Base-by-base conservation (phyloP, 148 eudicot genomes). In the Silene latifolia region DNA sequence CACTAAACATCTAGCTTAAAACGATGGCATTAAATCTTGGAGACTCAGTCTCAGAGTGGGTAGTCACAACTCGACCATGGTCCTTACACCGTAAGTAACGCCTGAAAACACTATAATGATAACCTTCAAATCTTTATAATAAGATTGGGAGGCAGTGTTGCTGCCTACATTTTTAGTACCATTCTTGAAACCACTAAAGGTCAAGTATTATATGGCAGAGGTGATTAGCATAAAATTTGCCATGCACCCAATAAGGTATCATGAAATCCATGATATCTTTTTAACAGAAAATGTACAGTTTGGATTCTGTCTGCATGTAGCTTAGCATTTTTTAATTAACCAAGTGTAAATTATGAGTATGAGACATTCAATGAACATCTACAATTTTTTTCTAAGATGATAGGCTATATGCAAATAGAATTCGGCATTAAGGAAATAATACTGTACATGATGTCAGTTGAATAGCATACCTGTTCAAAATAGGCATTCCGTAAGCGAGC, bases 401-500 rank as follows among this genome's bases (percentile, higher is more conserved):
- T 53, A 7, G 13, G 29, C 63, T 4, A 56, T 44, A 57, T 13
- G 29, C 42, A 78, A 17, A 39, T 11, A 24, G 27, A 11, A 70
- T 17, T 18, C 0, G 11, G 74, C 68, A 29, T 67, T 47, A 32
- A 69, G 23, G 64, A 69, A 61, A 27, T 56, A 63, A 78, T 63
- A 19, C 13, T 65, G 17, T n/a, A 70, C 32, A 56, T 51, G 19
- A 53, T 32, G 47, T 64, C 59, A 62, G 42, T 63, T 48, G 23
- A 65, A 54, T 24, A 21, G 74, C 79, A 81, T 88, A 96, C 99
- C 97, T 96, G 99, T 76, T 96, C 99, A 80, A 90, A 86, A 85
- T 83, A 96, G 56, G 86, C 86, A 88, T 96, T 96, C 70, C 91
- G 88, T 62, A 92, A 10, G 58, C 98, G 94, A 69, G 98, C 98